phyloP scores from a whole-genome alignment of 805 yeast genomes.

The Pichia nakasei region DNA sequence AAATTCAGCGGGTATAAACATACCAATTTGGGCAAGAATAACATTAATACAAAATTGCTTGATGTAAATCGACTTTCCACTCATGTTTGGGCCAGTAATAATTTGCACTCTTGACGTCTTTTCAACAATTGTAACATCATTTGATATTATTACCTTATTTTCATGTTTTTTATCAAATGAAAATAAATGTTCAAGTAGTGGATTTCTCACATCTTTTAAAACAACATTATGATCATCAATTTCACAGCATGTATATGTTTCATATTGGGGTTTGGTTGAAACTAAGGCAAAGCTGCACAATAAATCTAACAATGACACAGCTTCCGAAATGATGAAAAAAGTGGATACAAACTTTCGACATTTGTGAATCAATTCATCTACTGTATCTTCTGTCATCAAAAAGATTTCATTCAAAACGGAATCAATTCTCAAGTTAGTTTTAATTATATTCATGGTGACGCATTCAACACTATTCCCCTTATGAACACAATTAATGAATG shows the following conservation, averaged over 20 bases:
- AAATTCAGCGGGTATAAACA: constrained; percentile 37
- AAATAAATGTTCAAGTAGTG: constrained; percentile 27
- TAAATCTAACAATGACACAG: constrained; percentile 34
- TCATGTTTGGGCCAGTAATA: constrained; percentile 55
- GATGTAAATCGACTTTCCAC: constrained; percentile 53
- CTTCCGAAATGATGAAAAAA: constrained; percentile 35
- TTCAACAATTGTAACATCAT: constrained; percentile 29
- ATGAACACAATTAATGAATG: constrained; percentile 26
- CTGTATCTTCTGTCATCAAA: constrained; percentile 32
- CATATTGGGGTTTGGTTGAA: constrained; percentile 10
- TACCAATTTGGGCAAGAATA: constrained; percentile 52
- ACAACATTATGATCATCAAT: constrained; percentile 26
- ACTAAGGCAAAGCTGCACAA: constrained; percentile 23
- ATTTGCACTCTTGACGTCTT: constrained; percentile 36
- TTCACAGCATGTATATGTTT: constrained; percentile 28
- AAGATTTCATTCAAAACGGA: constrained; percentile 34
- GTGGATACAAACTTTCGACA: constrained; percentile 25
- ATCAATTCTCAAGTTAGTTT: constrained; percentile 32
- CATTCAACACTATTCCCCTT: constrained; percentile 29
- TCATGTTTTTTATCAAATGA: constrained; percentile 16
- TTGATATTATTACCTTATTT: constrained; percentile 16
- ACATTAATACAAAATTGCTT: constrained; percentile 41
- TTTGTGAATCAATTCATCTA: constrained; percentile 25
- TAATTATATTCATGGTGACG: constrained; percentile 32
- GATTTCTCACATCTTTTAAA: constrained; percentile 31